These are phyloP conservation scores for Gossypium gossypioides DNA, from an alignment of 441 rosid species.

Conservation along the genomic window DNA sequence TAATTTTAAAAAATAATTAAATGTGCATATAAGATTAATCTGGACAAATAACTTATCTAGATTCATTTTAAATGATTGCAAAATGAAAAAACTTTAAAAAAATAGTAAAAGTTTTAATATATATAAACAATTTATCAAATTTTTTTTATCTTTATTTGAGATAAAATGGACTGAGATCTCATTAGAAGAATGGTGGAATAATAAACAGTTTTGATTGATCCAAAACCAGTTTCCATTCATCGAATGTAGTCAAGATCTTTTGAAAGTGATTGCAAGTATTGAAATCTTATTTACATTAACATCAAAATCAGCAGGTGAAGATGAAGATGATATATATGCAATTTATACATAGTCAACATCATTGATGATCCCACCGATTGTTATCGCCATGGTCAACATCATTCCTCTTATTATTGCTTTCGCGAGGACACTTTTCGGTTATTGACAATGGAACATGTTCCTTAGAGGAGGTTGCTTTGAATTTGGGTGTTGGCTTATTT, in stretches of 20 bases:
- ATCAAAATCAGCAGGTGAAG: conserved; percentile 60
- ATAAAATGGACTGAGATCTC: conserved; percentile 71
- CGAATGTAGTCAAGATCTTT: conserved; percentile 66
- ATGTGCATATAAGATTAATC: no score
- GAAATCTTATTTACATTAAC: conserved; percentile 84
- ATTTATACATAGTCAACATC: conserved; percentile 62
- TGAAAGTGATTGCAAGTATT: conserved; percentile 74
- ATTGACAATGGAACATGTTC: conserved; percentile 72
- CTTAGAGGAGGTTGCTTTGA: conserved; percentile 80
- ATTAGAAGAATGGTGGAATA: conserved; percentile 90
- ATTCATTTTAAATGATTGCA: no score
- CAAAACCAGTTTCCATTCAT: conserved; percentile 72
- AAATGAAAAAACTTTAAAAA: no score
- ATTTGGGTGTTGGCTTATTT: conserved; percentile 81
- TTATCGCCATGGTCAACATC: conserved; percentile 74
- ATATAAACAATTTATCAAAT: no score
- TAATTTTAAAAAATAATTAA: no score
- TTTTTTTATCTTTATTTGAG: conserved; percentile 17
- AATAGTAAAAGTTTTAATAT: no score
- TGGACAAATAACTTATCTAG: no score
- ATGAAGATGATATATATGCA: conserved; percentile 39
- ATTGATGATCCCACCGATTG: conserved; percentile 70
- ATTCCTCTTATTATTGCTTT: conserved; percentile 57
- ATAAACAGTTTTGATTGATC: conserved; percentile 82
- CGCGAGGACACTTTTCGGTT: conserved; percentile 45